Evolutionary conservation across 2,329 filamentous ascomycete genomes (phyloP).

Genomic region (Aureobasidium sp.): DNA sequence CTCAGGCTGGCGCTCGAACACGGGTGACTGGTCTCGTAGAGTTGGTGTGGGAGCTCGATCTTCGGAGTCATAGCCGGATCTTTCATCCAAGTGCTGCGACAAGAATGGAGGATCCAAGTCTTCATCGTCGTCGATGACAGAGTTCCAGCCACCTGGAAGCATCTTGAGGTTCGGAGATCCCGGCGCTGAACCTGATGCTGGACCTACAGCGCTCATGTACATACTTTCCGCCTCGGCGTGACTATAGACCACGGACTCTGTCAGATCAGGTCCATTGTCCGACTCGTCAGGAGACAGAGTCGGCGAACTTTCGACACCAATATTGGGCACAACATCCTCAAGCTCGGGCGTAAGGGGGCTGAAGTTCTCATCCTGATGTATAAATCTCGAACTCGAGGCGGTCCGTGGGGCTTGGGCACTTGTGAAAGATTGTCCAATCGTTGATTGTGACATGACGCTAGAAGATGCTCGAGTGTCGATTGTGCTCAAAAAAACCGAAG

Average conservation of each 20-base stretch:
- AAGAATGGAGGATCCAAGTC: slow-evolving; percentile 6
- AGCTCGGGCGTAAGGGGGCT: background rate
- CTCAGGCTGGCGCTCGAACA: background rate
- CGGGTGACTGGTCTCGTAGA: background rate
- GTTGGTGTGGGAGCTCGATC: slow-evolving; percentile 11
- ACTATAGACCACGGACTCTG: slow-evolving; percentile 61
- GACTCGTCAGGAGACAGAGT: background rate
- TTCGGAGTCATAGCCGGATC: background rate
- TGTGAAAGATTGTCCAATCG: slow-evolving; percentile 1
- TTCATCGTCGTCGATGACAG: slow-evolving; percentile 10
- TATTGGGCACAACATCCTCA: background rate
- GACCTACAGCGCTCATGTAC: slow-evolving; percentile 65
- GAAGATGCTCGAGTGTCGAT: background rate
- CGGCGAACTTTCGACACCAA: background rate
- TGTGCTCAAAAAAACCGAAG: slow-evolving; percentile 8
- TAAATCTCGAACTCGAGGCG: background rate
- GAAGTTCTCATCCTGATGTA: background rate
- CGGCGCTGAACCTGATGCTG: background rate
- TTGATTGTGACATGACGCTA: background rate
- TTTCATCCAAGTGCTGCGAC: slow-evolving; percentile 4
- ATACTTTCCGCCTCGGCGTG: slow-evolving; percentile 79
- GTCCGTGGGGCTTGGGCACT: background rate
- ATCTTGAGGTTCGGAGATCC: background rate
- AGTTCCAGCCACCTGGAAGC: slow-evolving; percentile 13
- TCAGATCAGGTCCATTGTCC: slow-evolving; percentile 21